Percentiles rank a stretch among this genome's conserved stretches.
These are phyloP conservation scores for Aspergillus mulundensis DNA, from an alignment of 495 filamentous ascomycete genomes.

Conservation along the genomic window DNA sequence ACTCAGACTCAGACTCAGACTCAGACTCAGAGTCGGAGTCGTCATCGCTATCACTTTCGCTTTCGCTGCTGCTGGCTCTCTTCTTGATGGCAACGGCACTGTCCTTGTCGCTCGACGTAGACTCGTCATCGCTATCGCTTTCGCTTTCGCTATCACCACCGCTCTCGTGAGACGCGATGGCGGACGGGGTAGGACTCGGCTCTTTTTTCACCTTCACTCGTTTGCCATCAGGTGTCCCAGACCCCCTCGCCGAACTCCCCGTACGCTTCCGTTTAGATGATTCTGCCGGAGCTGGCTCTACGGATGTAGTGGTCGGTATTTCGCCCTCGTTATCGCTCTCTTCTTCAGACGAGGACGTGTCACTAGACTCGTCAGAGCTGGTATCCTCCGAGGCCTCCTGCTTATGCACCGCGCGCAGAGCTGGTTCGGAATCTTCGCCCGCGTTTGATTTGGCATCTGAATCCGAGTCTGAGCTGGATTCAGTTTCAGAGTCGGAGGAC, in stretches of 20 bases:
- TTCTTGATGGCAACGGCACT: no score
- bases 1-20: not conserved
- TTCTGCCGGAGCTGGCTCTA: not conserved
- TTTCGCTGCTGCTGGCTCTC: not conserved
- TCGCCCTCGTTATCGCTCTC: not conserved
- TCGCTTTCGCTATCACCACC: not conserved
- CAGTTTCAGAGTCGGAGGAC: not conserved
- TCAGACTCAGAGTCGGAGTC: constrained; percentile 3
- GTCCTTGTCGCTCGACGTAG: not conserved
- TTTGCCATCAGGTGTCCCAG: not conserved
- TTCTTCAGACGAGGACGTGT: constrained; percentile 9
- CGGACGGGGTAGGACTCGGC: not conserved
- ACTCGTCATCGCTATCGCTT: constrained; percentile 2
- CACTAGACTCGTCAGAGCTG: not conserved
- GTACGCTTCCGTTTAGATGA: not conserved
- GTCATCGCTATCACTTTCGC: not conserved
- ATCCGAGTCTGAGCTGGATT: not conserved
- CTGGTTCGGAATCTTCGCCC: not conserved
- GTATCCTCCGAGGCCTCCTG: not conserved
- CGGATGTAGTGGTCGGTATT: not conserved
- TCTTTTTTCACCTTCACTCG: not conserved
- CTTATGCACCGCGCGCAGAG: not conserved
- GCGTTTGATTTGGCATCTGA: not conserved
- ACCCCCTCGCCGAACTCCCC: not conserved
- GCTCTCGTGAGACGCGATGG: not conserved